phyloP scores from a whole-genome alignment of 768 basidiomycete genomes.

The Amyloporia xantha region DNA sequence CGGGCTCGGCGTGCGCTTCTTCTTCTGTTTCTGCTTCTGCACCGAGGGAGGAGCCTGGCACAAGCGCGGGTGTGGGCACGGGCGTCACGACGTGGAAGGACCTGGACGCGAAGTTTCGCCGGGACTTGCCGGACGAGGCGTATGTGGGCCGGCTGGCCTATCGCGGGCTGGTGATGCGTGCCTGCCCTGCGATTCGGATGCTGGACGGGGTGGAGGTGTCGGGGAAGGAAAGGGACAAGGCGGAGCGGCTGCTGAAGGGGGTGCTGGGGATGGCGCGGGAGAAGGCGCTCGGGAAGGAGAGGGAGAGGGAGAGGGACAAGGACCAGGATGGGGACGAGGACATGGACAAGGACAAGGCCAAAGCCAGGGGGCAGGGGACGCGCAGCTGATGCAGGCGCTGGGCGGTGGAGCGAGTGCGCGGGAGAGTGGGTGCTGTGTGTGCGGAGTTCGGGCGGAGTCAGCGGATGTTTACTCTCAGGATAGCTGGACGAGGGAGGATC shows the following conservation, averaged over 20 bases:
- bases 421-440: not conserved
- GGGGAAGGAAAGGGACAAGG: conserved; percentile 82
- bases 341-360: not conserved
- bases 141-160: conserved; percentile 87
- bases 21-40: too few relatives aligned
- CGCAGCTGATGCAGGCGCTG: conserved; percentile 6
- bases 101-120: conserved; percentile 80
- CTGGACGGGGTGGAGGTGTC: conserved; percentile 84
- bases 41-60: conserved; percentile 9
- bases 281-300: conserved; percentile 1
- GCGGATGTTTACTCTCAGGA: too few relatives aligned
- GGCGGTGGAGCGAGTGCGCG: not conserved
- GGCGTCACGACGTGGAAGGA: conserved; percentile 51
- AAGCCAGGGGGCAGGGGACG: conserved; percentile 3
- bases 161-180: conserved; percentile 81
- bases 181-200: conserved; percentile 56
- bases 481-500: too few relatives aligned
- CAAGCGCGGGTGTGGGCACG: conserved; percentile 9
- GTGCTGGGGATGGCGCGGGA: conserved; percentile 21
- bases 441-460: not conserved
- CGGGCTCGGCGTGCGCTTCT: too few relatives aligned
- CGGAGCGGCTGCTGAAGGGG: conserved; percentile 57
- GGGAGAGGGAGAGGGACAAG: not conserved
- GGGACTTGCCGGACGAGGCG: conserved; percentile 80
- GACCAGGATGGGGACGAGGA: not conserved